These are phyloP conservation scores for Talaromyces adpressus DNA, from an alignment of 495 filamentous ascomycete species.

Conservation along the genomic window DNA sequence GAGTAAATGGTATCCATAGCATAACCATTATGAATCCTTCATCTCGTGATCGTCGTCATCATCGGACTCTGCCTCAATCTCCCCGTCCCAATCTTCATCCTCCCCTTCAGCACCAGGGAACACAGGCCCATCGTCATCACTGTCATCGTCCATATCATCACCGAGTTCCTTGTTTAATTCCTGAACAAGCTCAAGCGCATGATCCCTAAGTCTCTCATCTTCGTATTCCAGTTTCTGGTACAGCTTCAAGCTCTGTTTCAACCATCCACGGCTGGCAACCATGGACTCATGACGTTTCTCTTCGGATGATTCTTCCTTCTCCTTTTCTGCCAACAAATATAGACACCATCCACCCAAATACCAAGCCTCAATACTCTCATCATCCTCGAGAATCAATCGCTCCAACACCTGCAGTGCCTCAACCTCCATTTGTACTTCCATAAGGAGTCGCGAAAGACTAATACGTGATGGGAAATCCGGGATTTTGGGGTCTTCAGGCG, in stretches of 20 bases:
- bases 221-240: slow-evolving; percentile 42
- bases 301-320: slow-evolving; percentile 17
- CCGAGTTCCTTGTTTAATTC: slow-evolving; percentile 49
- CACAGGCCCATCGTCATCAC: slow-evolving; percentile 30
- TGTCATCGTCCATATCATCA: slow-evolving; percentile 44
- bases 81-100: slow-evolving; percentile 23
- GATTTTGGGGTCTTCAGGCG: slow-evolving; percentile 53
- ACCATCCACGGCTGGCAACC: slow-evolving; percentile 45
- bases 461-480: slow-evolving; percentile 81
- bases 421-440: slow-evolving; percentile 82
- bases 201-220: slow-evolving; percentile 44
- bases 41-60: slow-evolving; percentile 44
- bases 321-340: slow-evolving; percentile 68
- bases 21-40: slow-evolving; percentile 35
- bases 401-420: slow-evolving; percentile 82
- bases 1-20: too few relatives aligned
- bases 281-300: slow-evolving; percentile 31
- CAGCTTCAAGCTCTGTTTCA: slow-evolving; percentile 42
- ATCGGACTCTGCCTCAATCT: slow-evolving; percentile 35
- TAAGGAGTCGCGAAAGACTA: slow-evolving; percentile 73
- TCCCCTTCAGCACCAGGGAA: slow-evolving; percentile 32
- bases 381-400: slow-evolving; percentile 76
- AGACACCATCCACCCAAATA: slow-evolving; percentile 93
- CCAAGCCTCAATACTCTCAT: slow-evolving; percentile 90
- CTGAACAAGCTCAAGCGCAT: slow-evolving; percentile 51